Base-by-base conservation (phyloP, 1,284 basidiomycete species). In the Apiotrichum laibachii region DNA sequence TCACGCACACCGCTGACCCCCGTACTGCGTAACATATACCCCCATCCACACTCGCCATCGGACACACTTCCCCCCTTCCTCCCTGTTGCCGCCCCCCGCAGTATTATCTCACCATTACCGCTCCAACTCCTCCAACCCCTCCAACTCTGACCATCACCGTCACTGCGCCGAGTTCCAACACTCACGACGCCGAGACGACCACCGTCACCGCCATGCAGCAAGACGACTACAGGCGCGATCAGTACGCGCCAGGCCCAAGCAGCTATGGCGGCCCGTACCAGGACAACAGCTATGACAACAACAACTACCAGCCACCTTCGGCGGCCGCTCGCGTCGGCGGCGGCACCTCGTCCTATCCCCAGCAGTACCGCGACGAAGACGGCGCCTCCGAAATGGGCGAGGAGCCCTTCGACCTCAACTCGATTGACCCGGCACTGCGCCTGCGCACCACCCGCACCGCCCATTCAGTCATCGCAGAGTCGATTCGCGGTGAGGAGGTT, bases 401-500 rank as follows among this genome's bases (percentile, higher is more conserved):
- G 16, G 72, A 74, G 37, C 53, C 63, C 46, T 73, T 72, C 49
- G 75, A 76, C 58, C 66, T 70, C 11, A 55, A 65, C 46, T 81
- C 80, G 55, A 87, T 93, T 68, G 91, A 94, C 81, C 88, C 89
- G 16, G 86, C 91, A 68, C 82, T 92, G 10, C 86, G 89, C 37
- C 82, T 96, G 55, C 85, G 90, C 56, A 93, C 92, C 0, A 89
- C 92, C 21, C 85, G 88, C 65, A 95, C 92, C 1, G 92, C 92
- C 2, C 86, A 89, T 15, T 90, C 88, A 19, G 90, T 89, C 34
- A 86, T 95, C 65, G 88, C 89, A 65, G 90, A 93, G 79, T 89
- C 88, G 11, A 86, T 89, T 54, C 84, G 85, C 53, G 84, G 86
- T 49, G 92, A 95, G 72, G 83, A 85, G 63, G 82, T 87, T 54